Base-by-base conservation (phyloP, 2,329 filamentous ascomycete species). In the Phialocephala sp. region DNA sequence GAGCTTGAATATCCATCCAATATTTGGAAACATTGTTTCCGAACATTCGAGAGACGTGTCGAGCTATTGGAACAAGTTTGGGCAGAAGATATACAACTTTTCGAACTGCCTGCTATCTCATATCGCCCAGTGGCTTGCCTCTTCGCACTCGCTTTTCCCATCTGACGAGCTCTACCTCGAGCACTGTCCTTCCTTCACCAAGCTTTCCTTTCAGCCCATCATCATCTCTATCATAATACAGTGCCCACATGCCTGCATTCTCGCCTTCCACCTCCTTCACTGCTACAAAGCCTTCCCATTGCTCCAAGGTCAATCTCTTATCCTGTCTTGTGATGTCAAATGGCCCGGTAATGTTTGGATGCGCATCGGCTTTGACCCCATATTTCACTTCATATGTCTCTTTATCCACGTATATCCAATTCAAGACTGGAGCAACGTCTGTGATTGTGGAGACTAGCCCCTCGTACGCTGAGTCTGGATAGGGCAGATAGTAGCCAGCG, bases 301-400 rank as follows among this genome's bases (percentile, higher is more conserved):
- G 89, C 35, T 81, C 79, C 5, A 84, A 75, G 0, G 79, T 84
- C 71, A 86, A 75, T 45, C 84, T 79, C 14, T 80, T 79, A 70
- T 85, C 83, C 72, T 84, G 81, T 47, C 81, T 77, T 2, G 83
- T 85, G 73, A 82, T 84, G 72, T 85, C 82, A 88, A 90, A 97
- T 8, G 90, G 89, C 14, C 92, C 93, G 59, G 94, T 87, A 67
- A 90, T 81, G 77, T 96, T 91, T 32, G 82, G 84, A 35, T 89
- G 82, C 47, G 90, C 92, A 66, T 91, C 89, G 59, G 88, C 88
- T 47, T 91, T 87, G 39, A 89, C 88, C n/a, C 86, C 86, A 73
- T 89, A 88, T 66, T 83, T 85, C 18, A 89, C 68, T 72, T 88
- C 83, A 55, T 85, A 79, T 0, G 87, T 89, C 5, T 83, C 75